These are phyloP conservation scores for Teunomyces tritomae DNA, from an alignment of 805 yeast species.

Conservation along the genomic window DNA sequence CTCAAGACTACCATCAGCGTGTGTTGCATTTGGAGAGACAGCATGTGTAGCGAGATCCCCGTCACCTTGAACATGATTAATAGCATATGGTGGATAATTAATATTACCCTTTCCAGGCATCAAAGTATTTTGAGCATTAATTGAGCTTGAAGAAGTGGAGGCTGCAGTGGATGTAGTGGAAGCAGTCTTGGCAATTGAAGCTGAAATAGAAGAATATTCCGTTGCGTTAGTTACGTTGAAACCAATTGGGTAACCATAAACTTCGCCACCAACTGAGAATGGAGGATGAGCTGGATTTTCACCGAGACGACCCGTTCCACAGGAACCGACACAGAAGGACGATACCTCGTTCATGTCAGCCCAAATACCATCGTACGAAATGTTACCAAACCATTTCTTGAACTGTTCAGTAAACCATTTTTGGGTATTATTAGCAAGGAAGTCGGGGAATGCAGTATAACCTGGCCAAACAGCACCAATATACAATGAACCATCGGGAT, in stretches of 20 bases:
- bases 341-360: conserved; percentile 26
- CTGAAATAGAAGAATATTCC: conserved; percentile 14
- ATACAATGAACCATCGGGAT: conserved; percentile 25
- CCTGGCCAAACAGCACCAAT: conserved; percentile 34
- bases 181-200: conserved; percentile 10
- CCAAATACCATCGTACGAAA: conserved; percentile 22
- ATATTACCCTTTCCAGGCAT: conserved; percentile 27
- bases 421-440: conserved; percentile 18
- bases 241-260: conserved; percentile 14
- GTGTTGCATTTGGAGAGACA: conserved; percentile 28
- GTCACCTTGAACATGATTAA: conserved; percentile 23
- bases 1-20: conserved; percentile 24
- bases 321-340: conserved; percentile 31
- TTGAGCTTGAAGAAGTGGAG: conserved; percentile 9
- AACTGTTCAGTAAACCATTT: conserved; percentile 21
- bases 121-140: conserved; percentile 14
- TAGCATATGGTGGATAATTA: conserved; percentile 33
- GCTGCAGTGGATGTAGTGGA: conserved; percentile 11
- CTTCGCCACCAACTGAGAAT: conserved; percentile 11
- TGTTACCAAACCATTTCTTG: conserved; percentile 16
- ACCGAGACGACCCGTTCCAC: conserved; percentile 17
- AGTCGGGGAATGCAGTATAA: conserved; percentile 28
- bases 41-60: conserved; percentile 22
- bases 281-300: conserved; percentile 20
- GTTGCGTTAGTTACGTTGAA: conserved; percentile 16